Base-by-base conservation (phyloP, 495 filamentous ascomycete genomes). In the Chaetomium cochliodes region DNA sequence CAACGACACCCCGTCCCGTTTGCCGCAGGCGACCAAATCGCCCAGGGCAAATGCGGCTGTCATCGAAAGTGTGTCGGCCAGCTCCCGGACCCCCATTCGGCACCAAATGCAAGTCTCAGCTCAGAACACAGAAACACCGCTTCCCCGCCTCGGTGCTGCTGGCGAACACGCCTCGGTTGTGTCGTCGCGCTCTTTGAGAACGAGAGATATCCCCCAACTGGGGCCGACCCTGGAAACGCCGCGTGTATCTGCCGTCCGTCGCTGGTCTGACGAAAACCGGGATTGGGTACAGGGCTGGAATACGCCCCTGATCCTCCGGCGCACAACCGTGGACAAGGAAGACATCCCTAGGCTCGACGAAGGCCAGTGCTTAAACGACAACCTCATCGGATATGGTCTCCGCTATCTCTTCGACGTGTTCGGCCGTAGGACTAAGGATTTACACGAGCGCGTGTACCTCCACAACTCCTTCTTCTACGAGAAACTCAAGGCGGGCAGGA, bases 401-500 rank as follows among this genome's bases (percentile, higher is more conserved):
- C 86, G 86, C 30, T 90, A 88, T 69, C 77, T 96, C 16, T 86
- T 93, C 71, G 82, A 88, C 63, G 76, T 85, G 58, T 78, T 88
- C 51, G 78, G 86, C 55, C 72, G 82, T 25, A 79, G 78, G 16
- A 81, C 85, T 52, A 77, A 82, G 0, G 82, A 85, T 20, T 70
- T 86, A 44, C 82, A 86, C 7, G 81, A 86, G 65, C 82, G 85
- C 42, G 84, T 93, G 2, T 93, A 94, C 73, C 88, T 97, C 65
- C 90, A 93, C 78, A 97, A 96, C 70, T 92, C 90, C 4, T 97
- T 91, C 74, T 98, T 98, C 77, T 97, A 90, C 69, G 85, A 85
- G 26, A 87, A 87, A 6, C 82, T 98, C 39, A 80, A 77, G 28
- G 77, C 81, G 16, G 78, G 79, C 18, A 88, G 84, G 50, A 69